phyloP scores from a whole-genome alignment of 1,284 basidiomycete species.

The Puccinia horiana region DNA sequence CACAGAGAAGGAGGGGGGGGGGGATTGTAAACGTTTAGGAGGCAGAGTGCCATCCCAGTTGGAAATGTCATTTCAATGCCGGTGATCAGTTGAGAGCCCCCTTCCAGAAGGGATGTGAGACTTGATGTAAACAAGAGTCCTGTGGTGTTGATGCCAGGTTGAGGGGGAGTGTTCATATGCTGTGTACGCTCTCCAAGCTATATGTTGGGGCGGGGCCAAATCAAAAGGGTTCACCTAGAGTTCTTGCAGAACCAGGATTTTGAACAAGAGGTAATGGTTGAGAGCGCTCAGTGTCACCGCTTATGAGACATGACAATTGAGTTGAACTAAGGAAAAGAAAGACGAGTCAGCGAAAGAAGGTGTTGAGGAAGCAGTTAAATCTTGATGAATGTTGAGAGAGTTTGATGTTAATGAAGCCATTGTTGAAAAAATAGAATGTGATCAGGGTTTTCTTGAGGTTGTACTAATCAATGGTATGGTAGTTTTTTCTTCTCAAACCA shows the following conservation, averaged over 20 bases:
- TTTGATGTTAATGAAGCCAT: not conserved
- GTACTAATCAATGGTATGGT: no score
- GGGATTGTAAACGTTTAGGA: slow-evolving; percentile 9
- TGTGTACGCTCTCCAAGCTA: not conserved
- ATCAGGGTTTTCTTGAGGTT: no score
- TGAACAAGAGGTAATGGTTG: not conserved
- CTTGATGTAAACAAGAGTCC: no score
- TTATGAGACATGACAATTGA: no score
- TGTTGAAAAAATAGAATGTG: not conserved
- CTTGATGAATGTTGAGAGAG: no score
- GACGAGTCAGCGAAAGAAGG: no score
- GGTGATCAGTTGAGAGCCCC: no score
- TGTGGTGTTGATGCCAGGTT: not conserved
- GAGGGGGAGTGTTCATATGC: not conserved
- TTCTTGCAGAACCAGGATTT: not conserved
- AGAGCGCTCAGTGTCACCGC: not conserved
- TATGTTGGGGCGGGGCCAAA: not conserved
- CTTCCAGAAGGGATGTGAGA: no score
- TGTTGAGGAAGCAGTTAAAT: no score
- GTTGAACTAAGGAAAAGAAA: no score
- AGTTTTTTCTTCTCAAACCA: no score
- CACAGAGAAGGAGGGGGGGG: not conserved
- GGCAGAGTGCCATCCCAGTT: not conserved
- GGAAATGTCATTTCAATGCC: not conserved
- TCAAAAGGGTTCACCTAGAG: slow-evolving; percentile 2